Conservation (phyloP, 1,284 basidiomycete species). For the Ceratobasidium sp. region DNA sequence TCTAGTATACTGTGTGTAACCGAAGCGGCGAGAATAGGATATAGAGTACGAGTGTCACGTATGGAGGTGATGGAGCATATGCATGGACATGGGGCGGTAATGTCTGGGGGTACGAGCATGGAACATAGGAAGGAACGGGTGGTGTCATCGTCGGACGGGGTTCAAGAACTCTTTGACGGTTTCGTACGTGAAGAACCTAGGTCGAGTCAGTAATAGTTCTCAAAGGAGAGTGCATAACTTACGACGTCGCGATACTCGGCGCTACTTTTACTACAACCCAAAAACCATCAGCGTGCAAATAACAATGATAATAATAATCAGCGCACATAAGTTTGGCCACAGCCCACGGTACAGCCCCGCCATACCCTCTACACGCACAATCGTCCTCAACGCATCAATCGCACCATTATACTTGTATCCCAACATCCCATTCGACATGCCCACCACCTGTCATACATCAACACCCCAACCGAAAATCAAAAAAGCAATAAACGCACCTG, state of each 20-base stretch:
- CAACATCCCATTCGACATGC: constrained; percentile 76
- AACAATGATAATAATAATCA: constrained; percentile 54
- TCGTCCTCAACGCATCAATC: constrained; percentile 78
- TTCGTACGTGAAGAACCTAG: constrained; percentile 59
- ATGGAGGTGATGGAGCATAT: not conserved
- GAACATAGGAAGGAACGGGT: constrained; percentile 49
- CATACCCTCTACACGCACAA: constrained; percentile 80
- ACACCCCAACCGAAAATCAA: not conserved
- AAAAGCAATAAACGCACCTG: constrained; percentile 62
- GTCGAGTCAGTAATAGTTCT: not conserved
- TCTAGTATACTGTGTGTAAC: not conserved
- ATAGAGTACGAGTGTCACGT: not conserved
- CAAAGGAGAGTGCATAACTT: constrained; percentile 29
- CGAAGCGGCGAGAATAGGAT: not conserved
- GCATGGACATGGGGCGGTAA: not conserved
- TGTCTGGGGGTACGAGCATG: not conserved
- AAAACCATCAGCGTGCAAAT: constrained; percentile 49
- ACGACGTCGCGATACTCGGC: constrained; percentile 87
- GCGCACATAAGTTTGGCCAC: constrained; percentile 91
- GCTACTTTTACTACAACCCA: constrained; percentile 81
- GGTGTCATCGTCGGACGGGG: not conserved
- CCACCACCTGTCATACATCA: constrained; percentile 68
- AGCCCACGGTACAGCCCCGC: constrained; percentile 86
- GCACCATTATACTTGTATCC: constrained; percentile 82
- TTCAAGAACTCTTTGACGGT: constrained; percentile 56